Base-by-base conservation (phyloP, 768 basidiomycete species). In the Mycena rosella region DNA sequence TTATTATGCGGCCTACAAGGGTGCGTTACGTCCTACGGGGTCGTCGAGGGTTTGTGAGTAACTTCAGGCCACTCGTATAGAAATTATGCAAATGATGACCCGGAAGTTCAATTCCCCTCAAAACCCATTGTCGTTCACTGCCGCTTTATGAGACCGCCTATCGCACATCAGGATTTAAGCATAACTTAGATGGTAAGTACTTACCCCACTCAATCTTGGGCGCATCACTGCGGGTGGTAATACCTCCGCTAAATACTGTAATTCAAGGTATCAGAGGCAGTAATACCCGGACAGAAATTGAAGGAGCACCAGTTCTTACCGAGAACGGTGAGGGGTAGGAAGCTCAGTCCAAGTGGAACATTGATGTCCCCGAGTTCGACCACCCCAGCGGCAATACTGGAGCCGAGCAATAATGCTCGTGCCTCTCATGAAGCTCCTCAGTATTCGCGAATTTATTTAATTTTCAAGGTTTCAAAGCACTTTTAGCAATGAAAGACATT, bases 391-490 rank as follows among this genome's bases (percentile, higher is more conserved):
- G 17, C 51, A 38, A 40, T 55, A 40, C 34, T 42, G 38, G 53
- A 54, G 53, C 53, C 53, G 53, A 54, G 24, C 8, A 49, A 49
- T 49, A 49, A 49, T 49, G 47, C 47, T 49, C 47, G 47, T 49
- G 47, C 47, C 47, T 49, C 47, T 15, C 47, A 49, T 49, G 47
- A 49, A 49, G 47, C 26, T 49, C 47, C 47, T 22, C 24, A 24
- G 47, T 49, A 49, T 49, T 49, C 27, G 24, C 47, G 47, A 49
- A 29, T 49, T 49, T 49, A 49, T 49, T 49, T 49, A 22, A 5
- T 49, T 49, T 49, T 49, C 47, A 49, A 49, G 47, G 47, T 49
- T 49, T 49, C 47, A 49, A 49, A 49, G 47, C 47, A 49, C 47
- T 49, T 49, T 49, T 49, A 49, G 47, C 47, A 49, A 49, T 49